Conservation (phyloP, 768 basidiomycete genomes). For the Chalciporus piperatus region DNA sequence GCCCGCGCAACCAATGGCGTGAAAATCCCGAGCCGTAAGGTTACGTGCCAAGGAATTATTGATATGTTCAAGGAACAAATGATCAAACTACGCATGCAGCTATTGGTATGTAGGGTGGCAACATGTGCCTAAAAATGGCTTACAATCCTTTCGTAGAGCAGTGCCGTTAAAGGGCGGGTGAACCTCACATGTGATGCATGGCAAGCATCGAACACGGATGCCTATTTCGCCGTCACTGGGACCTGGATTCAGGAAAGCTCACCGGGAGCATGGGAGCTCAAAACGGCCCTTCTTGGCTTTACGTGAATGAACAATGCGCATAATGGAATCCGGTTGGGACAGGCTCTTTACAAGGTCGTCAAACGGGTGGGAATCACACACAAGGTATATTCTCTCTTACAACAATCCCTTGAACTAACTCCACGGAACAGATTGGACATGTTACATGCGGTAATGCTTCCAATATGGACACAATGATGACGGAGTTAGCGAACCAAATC, state of each 20-base stretch:
- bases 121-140: background rate
- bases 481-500: too few species aligned
- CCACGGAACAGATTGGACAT: too few species aligned
- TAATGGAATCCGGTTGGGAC: slow-evolving; percentile 34
- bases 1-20: slow-evolving; percentile 22
- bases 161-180: too few species aligned
- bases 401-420: too few species aligned
- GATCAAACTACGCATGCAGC: background rate
- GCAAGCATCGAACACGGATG: too few species aligned
- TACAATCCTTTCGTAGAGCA: too few species aligned
- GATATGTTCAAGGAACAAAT: background rate
- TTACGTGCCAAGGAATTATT: background rate
- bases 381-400: slow-evolving; percentile 29
- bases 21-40: background rate
- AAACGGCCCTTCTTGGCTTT: slow-evolving; percentile 34
- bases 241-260: background rate
- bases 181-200: too few species aligned
- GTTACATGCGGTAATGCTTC: too few species aligned
- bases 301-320: slow-evolving; percentile 37
- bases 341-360: slow-evolving; percentile 37
- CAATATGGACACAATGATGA: too few species aligned
- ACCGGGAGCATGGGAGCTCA: background rate
- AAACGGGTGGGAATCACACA: slow-evolving; percentile 24
- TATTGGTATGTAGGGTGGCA: background rate
- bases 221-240: too few species aligned